These are phyloP conservation scores for Sporothrix dimorphospora DNA, from an alignment of 2,329 filamentous ascomycete species.

Conservation along the genomic window DNA sequence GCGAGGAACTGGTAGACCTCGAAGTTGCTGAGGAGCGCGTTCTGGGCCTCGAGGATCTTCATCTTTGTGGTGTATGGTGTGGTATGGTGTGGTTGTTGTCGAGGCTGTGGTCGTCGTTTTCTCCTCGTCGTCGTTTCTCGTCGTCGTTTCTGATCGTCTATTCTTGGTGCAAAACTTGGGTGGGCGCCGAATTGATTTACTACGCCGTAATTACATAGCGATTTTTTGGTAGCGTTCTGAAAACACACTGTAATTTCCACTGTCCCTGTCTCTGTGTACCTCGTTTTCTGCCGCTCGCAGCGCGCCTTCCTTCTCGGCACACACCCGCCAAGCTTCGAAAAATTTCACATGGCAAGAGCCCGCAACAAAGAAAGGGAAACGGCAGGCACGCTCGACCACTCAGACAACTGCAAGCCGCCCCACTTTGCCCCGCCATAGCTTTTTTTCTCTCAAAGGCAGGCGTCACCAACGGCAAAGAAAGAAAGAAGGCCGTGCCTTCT, in stretches of 20 bases:
- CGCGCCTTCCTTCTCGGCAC: background rate
- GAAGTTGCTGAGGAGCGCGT: slow-evolving; percentile 70
- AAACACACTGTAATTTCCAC: background rate
- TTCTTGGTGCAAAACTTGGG: background rate
- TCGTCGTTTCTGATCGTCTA: background rate
- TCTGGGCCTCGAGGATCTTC: slow-evolving; percentile 74
- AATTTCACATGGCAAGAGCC: slow-evolving; percentile 27
- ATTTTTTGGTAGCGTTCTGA: slow-evolving; percentile 23
- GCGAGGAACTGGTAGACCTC: slow-evolving; percentile 71
- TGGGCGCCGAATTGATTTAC: background rate
- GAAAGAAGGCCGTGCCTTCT: no score
- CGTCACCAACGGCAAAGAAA: background rate
- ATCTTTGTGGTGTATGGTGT: slow-evolving; percentile 44
- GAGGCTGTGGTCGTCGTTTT: background rate
- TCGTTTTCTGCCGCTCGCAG: no score
- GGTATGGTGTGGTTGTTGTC: slow-evolving; percentile 6
- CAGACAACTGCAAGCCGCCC: background rate
- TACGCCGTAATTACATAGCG: no score
- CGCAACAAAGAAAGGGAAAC: background rate
- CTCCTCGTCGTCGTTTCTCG: background rate
- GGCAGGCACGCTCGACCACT: background rate
- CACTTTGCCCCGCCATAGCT: slow-evolving; percentile 30
- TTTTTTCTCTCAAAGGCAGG: background rate
- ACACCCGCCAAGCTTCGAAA: no score
- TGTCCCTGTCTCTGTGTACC: background rate